Conservation (phyloP, 108 stramenopile genomes). For the Aurantiochytrium sp. region DNA sequence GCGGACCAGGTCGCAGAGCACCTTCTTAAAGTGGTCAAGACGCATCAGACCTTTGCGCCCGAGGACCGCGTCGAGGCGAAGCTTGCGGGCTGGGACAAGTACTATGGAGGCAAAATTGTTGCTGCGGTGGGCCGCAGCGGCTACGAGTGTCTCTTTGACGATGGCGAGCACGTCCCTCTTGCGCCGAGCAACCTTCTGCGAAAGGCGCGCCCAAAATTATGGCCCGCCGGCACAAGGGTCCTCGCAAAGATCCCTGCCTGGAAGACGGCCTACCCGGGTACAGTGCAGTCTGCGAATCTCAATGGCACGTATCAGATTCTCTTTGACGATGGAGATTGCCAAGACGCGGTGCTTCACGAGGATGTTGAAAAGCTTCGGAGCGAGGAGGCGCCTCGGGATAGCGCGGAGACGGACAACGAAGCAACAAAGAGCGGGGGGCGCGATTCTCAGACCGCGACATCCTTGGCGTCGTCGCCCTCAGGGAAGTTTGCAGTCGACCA, state of each 20-base stretch:
- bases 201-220: neutral
- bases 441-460: too few species aligned
- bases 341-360: neutral
- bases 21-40: neutral
- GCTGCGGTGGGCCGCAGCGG: neutral
- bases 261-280: neutral
- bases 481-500: neutral
- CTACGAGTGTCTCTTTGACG: constrained; percentile 4
- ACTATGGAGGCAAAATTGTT: neutral
- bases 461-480: neutral
- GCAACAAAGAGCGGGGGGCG: too few species aligned
- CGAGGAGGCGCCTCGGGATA: neutral
- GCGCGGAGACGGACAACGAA: too few species aligned
- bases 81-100: constrained; percentile 2
- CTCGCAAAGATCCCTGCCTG: neutral
- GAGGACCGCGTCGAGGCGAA: constrained; percentile 4
- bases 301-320: constrained; percentile 1
- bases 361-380: neutral
- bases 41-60: neutral
- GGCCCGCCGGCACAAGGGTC: neutral
- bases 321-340: constrained; percentile 2
- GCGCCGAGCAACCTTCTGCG: neutral
- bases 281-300: constrained; percentile 1
- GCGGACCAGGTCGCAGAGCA: neutral
- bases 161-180: neutral